phyloP scores from a whole-genome alignment of 768 basidiomycete genomes.

The Pholiota conissans region DNA sequence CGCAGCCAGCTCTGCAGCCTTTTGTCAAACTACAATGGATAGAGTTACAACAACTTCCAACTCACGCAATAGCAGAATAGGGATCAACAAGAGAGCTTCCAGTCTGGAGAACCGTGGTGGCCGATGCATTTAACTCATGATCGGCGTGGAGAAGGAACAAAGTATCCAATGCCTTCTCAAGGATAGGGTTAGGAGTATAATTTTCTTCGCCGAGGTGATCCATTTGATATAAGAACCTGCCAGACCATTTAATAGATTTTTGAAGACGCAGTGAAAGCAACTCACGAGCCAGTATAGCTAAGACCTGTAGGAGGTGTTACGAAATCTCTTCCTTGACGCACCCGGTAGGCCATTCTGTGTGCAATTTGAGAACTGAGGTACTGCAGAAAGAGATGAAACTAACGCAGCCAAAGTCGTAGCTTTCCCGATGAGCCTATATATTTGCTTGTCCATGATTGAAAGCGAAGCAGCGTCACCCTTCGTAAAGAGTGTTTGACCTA shows the following conservation, averaged over 20 bases:
- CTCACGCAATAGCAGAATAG: conserved; percentile 80
- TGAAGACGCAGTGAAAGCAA: background rate
- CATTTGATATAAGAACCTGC: conserved; percentile 87
- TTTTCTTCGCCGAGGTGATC: conserved; percentile 74
- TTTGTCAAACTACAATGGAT: background rate
- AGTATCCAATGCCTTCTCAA: conserved; percentile 85
- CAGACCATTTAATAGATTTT: background rate
- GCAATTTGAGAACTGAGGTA: conserved; percentile 1
- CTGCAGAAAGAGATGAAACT: conserved; percentile 23
- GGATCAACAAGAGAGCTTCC: conserved; percentile 90
- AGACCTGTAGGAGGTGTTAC: conserved; percentile 81
- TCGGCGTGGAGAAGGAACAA: conserved; percentile 89
- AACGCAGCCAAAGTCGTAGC: conserved; percentile 86
- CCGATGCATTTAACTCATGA: conserved; percentile 87
- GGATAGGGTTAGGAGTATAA: conserved; percentile 80
- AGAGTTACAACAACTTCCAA: conserved; percentile 10
- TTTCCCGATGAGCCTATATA: conserved; percentile 85
- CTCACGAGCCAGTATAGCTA: conserved; percentile 82
- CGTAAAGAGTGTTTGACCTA: conserved; percentile 80
- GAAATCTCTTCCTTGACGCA: conserved; percentile 88
- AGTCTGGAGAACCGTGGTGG: conserved; percentile 85
- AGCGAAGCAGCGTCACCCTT: conserved; percentile 66
- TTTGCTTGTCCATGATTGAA: conserved; percentile 88
- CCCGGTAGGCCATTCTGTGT: conserved; percentile 85
- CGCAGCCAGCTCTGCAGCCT: conserved; percentile 71